Evolutionary conservation across 495 filamentous ascomycete genomes (phyloP), one percentile per base, ranked within the genome.

Genomic region (Annulohypoxylon moriforme): DNA sequence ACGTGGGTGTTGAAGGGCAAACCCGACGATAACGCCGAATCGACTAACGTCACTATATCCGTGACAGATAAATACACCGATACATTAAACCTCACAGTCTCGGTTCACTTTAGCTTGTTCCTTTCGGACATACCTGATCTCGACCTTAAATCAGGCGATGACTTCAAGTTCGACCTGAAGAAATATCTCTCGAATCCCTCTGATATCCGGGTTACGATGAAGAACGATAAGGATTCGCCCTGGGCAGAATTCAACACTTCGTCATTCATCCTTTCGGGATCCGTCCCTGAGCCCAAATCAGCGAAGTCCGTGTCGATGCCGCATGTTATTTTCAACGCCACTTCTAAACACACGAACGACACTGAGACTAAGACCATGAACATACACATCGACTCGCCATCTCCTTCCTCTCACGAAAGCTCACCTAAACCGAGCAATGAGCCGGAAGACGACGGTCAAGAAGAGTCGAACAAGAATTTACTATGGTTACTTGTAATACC

Each of bases 231-330:
- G 1, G 78, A 88, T 1, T 77, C 83, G 7, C 77, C 87, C 13
- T 97, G 93, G 94, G 81, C 96, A 9, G 81, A 80, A 1, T 93
- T 93, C 68, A 86, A 92, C 70, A 55, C 85, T 10, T 76, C 73
- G 9, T 87, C 85, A 40, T 77, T 85, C 64, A 84, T 83, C 2
- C 80, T 96, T 4, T 85, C 80, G 20, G 93, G 94, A 5, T 81
- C 85, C 11, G 88, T 91, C 22, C 92, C 94, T 1, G 31, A 74
- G 7, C 69, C 56, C 0, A 20, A 65, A 25, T 24, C 50, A 9
- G 72, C 71, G 14, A 73, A 69, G 27, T 53, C 52, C 8, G 68
- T 68, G 0, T 79, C 83, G 31, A 53, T 82, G 7, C 79, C 87
- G 42, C 72, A 69, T 0, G 75, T 91, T n/a, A 79, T 80, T 29